Evolutionary conservation across 2,329 filamentous ascomycete species (phyloP).

Genomic region (Cladosporium cucumerinum): DNA sequence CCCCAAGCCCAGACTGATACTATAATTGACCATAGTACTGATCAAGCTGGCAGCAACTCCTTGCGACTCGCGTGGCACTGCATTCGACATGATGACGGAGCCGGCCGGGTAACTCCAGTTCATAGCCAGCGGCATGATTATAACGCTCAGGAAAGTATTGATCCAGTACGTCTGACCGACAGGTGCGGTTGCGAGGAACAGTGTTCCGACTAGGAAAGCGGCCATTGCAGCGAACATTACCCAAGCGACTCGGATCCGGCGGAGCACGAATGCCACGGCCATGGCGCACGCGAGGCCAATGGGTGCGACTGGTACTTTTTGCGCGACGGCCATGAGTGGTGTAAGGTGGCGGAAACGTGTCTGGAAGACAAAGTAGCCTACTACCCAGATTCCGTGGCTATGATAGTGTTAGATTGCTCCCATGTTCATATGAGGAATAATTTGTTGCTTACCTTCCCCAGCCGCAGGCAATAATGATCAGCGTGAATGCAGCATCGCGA

Average conservation of each 20-base stretch:
- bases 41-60: conserved; percentile 56
- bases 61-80: conserved; percentile 45
- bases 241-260: conserved; percentile 36
- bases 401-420: background rate
- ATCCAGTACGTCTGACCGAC: conserved; percentile 61
- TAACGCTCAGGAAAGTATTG: conserved; percentile 56
- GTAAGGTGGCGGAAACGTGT: conserved; percentile 19
- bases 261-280: conserved; percentile 37
- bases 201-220: conserved; percentile 42
- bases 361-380: conserved; percentile 14
- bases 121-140: conserved; percentile 56
- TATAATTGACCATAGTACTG: conserved; percentile 65
- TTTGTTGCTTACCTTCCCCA: conserved; percentile 2
- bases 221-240: conserved; percentile 38
- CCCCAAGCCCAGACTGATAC: conserved; percentile 62
- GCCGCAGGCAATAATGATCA: conserved; percentile 19
- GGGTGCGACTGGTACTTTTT: conserved; percentile 35
- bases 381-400: conserved; percentile 33
- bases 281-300: conserved; percentile 37
- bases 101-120: conserved; percentile 65
- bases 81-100: conserved; percentile 58
- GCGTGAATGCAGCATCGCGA: conserved; percentile 26
- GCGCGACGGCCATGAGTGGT: conserved; percentile 34
- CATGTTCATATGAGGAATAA: no score
- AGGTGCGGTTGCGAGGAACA: conserved; percentile 47